Percentiles rank a stretch among this genome's conserved stretches.
phyloP scores from a whole-genome alignment of 257 asterid genomes.

The Solanum tacnaense region DNA sequence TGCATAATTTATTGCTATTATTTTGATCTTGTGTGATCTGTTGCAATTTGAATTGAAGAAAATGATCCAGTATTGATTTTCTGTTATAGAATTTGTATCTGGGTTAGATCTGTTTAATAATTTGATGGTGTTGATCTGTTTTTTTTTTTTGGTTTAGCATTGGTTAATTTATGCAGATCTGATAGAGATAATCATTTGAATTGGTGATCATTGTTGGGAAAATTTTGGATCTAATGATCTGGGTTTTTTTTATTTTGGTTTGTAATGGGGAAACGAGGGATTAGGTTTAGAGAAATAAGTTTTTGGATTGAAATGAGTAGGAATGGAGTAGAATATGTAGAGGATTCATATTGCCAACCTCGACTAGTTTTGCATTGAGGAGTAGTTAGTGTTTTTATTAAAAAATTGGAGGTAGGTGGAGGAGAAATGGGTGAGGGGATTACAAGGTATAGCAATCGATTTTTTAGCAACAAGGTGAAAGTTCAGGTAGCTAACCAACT shows the following conservation, averaged over 20 bases:
- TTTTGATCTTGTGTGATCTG: neutral
- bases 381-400: neutral
- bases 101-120: neutral
- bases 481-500: neutral
- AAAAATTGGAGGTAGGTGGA: neutral
- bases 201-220: neutral
- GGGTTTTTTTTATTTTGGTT: neutral
- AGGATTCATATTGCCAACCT: neutral
- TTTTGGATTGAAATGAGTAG: neutral
- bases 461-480: neutral
- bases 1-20: neutral
- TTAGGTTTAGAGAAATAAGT: neutral
- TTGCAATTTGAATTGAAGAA: neutral
- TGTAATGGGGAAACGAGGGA: neutral
- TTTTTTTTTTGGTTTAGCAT: neutral
- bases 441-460: neutral
- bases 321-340: neutral
- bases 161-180: neutral
- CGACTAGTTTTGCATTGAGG: neutral
- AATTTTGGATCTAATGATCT: neutral
- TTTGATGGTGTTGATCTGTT: neutral
- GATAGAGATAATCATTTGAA: neutral
- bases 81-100: neutral
- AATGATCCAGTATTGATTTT: neutral
- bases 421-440: neutral